Evolutionary conservation across 2,329 filamentous ascomycete genomes (phyloP), one percentile per base, ranked within the genome.

Genomic region (Beauveria australis): DNA sequence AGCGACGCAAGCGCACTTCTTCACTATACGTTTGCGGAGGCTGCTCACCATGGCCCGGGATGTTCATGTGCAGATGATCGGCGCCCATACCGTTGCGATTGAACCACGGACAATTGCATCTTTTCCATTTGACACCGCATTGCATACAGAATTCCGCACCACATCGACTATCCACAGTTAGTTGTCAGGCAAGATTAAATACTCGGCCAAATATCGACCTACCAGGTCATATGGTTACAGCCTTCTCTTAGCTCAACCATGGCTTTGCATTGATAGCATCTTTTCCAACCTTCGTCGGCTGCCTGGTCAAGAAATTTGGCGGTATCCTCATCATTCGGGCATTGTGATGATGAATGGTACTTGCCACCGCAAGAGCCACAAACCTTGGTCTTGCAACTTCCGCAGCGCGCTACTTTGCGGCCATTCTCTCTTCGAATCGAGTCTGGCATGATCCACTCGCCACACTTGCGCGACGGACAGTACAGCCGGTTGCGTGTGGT

Each of bases 191-290:
- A 24, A 14, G 6, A 12, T 40, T 1, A 2, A 41, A 1, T 22
- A 8, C n/a, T 10, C 10, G 37, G 47, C 10, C 16, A 4, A 51
- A 51, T 16, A n/a, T 8, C 28, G 46, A 75, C 84, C 74, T 78
- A 89, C 87, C 91, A 96, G 30, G 85, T 91, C 84, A 95, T 93
- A 71, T 93, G 91, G 74, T 93, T 92, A 73, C 89, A 92, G 49
- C 91, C 91, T 72, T 93, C 89, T 66, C 88, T 88, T 54, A 91
- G 76, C 72, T 95, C 89, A 49, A 95, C 88, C 77, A 89, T 80
- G 44, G 82, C 79, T 64, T 81, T 84, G 74, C 92, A 96, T 64
- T 79, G 85, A 69, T 86, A 87, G 71, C 91, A 96, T 52, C 84
- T 79, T 71, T 90, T 87, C 87, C 88, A 92, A 26, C 88, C 88